Percentiles rank a stretch among this genome's conserved stretches.
Evolutionary conservation across 106 monocot genomes (phyloP).

Genomic region (Allium sativum): DNA sequence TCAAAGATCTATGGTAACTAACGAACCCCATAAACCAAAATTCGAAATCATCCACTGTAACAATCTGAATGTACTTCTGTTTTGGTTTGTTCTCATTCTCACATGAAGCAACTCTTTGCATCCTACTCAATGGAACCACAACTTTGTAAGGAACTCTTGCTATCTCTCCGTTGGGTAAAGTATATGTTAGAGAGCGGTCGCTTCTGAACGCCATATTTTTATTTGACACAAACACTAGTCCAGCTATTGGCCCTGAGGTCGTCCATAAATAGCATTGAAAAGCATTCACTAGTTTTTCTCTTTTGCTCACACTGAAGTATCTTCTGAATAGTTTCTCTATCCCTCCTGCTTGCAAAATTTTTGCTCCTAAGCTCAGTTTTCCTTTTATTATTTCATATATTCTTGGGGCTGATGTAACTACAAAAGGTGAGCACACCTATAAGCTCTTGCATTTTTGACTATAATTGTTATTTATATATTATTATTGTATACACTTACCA

Average conservation of each 20-base stretch:
- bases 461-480: background rate
- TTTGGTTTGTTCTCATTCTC: constrained; percentile 32
- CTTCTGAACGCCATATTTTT: constrained; percentile 28
- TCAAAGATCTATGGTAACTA: no score
- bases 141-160: constrained; percentile 25
- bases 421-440: no score
- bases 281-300: constrained; percentile 33
- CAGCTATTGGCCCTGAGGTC: constrained; percentile 28
- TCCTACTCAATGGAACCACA: background rate
- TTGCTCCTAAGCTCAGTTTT: no score
- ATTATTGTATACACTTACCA: background rate
- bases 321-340: constrained; percentile 18
- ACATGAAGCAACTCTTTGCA: constrained; percentile 29
- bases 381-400: background rate
- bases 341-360: constrained; percentile 3
- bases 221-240: constrained; percentile 22
- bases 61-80: constrained; percentile 53
- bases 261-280: constrained; percentile 31
- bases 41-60: constrained; percentile 15
- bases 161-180: constrained; percentile 16
- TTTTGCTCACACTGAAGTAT: constrained; percentile 17
- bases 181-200: constrained; percentile 6
- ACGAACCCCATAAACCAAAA: no score
- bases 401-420: constrained; percentile 22
- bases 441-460: background rate